Base-by-base conservation (phyloP, 331 rosid genomes). In the Malus hybrid region DNA sequence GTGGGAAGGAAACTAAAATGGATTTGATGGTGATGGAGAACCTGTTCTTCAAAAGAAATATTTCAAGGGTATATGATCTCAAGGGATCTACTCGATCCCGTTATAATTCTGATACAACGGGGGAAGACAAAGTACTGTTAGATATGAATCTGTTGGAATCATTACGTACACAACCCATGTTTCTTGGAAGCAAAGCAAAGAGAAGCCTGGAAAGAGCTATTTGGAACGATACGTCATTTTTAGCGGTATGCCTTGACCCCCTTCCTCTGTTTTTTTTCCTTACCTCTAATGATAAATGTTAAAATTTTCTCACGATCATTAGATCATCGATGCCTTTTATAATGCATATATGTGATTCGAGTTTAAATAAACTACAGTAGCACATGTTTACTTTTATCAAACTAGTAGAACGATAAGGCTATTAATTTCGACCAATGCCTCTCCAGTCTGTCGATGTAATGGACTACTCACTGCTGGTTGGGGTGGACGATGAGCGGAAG, bases 1-100 rank as follows among this genome's bases (percentile, higher is more conserved):
- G 99, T 58, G 98, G 98, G 22, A 95, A 85, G 84, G 99, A 95
- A 82, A 90, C 93, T 56, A 95, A 87, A 78, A 89, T 90, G 85
- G 98, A 95, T 80, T 61, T 95, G 85, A 92, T 95, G 93, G 92
- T 95, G 78, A 92, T 95, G 98, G 99, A 95, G 86, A 95, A 95
- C 86, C 94, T 96, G 29, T 96, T 96, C 81, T 96, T 86, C 77
- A 90, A 83, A 81, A 92, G 99, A 80, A 89, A 39, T 18, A 90
- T 95, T 77, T 84, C 96, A 9, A 89, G 89, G 87, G 89, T 95
- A 11, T 95, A 95, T 68, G 98, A 95, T 86, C 98, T 95, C 5
- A 95, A 95, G 85, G 99, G 99, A 60, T 95, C 99, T 26, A 87
- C 92, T 68, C 92, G 99, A 77, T 87, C 96, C n/a, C 89, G 99